Evolutionary conservation across 2,329 filamentous ascomycete species (phyloP).

Genomic region (Metarhizium robertsii): DNA sequence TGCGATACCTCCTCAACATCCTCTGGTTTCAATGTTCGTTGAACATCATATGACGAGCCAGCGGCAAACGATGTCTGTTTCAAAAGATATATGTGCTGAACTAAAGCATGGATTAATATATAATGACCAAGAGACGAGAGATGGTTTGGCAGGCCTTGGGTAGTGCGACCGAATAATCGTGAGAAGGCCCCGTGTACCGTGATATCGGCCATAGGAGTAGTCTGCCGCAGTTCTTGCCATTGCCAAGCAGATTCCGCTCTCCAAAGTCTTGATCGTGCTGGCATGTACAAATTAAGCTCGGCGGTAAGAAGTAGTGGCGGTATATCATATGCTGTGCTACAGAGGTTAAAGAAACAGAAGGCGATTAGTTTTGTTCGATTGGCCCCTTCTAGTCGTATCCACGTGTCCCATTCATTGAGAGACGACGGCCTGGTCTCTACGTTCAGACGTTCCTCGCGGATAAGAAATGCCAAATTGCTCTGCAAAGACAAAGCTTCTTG

Average conservation of each 20-base stretch:
- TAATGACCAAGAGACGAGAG: slow-evolving; percentile 59
- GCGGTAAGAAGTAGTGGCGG: slow-evolving; percentile 49
- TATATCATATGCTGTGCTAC: slow-evolving; percentile 53
- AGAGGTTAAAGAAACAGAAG: slow-evolving; percentile 55
- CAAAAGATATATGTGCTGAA: slow-evolving; percentile 63
- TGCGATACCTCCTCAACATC: slow-evolving; percentile 48
- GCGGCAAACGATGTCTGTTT: slow-evolving; percentile 51
- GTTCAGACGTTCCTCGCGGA: slow-evolving; percentile 48
- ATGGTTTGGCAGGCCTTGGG: slow-evolving; percentile 37
- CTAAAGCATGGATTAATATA: slow-evolving; percentile 60
- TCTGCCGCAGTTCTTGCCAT: slow-evolving; percentile 48
- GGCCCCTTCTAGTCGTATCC: slow-evolving; percentile 47
- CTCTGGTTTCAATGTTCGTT: slow-evolving; percentile 41
- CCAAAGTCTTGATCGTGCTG: slow-evolving; percentile 47
- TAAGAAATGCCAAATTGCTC: slow-evolving; percentile 46
- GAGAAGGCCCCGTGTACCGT: slow-evolving; percentile 48
- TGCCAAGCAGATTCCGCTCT: slow-evolving; percentile 47
- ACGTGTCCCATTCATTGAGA: slow-evolving; percentile 46
- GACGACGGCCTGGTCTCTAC: slow-evolving; percentile 37
- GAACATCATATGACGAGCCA: slow-evolving; percentile 38
- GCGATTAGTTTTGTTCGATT: slow-evolving; percentile 51
- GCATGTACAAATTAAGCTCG: slow-evolving; percentile 46
- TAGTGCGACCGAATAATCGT: slow-evolving; percentile 41
- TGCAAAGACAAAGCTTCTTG: slow-evolving; percentile 51
- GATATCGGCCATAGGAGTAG: slow-evolving; percentile 40